Evolutionary conservation across 495 filamentous ascomycete species (phyloP), one percentile per base, ranked within the genome.

Genomic region (Pseudotulostoma volvatum): DNA sequence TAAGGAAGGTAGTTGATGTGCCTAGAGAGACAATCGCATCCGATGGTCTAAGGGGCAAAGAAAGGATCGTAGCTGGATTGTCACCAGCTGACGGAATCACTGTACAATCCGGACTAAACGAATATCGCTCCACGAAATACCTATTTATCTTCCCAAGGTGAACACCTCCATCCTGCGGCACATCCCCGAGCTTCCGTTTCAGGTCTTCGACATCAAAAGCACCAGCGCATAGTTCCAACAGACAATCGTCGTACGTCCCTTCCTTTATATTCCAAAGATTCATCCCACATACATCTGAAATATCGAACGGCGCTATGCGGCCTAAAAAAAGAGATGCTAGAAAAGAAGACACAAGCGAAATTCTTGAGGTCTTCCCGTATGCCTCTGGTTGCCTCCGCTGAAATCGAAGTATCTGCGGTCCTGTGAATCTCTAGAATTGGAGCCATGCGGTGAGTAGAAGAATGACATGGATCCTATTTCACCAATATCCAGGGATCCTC

Each of bases 21-120:
- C 90, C 90, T 3, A 97, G 72, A 4, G 81, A 88, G 5, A 97
- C 81, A 53, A 97, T 94, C 39, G 85, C 87, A 51, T 96, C 90
- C 3, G 81, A 72, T 3, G 85, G 76, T 0, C 79, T 74, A 13
- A 97, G 64, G 0, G 90, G 90, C 3, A 96, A 66, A 0, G 86
- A 79, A 7, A 97, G 77, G 46, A 97, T 94, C 0, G 90, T 95
- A 0, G 90, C 75, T 13, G 88, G 90, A 60, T 97, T 97, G 59
- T 97, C 90, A 34, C 90, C 90, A 0, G 90, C 96, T 48, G 88
- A 90, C 0, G 87, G 78, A 20, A 79, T 73, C 37, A 97, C 69
- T 9, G 69, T 70, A 55, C 85, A 93, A 34, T 75, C 70, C 5
- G 67, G 46, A 43, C 67, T 68, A 66, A 97, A 94, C 41, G 79